Base-by-base conservation (phyloP, 208 protist species). In the Angomonas ambiguus region DNA sequence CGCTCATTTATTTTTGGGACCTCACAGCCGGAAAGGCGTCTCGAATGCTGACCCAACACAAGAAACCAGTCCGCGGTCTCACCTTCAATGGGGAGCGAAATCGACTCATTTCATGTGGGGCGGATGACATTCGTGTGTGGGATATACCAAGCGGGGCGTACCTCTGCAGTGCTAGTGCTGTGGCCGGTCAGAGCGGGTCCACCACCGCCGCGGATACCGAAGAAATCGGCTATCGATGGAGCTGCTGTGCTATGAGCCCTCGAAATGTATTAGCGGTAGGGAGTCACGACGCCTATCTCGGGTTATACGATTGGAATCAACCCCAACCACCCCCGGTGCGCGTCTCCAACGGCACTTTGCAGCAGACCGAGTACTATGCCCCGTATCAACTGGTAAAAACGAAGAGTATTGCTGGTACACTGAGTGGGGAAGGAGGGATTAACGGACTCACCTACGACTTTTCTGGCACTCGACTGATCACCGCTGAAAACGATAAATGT, bases 111-210 rank as follows among this genome's bases (percentile, higher is more conserved):
- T 96, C 94, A 0, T 98, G 84, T 41, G 88, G 92, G 11, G 80
- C 97, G 0, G 99, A 99, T 77, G 92, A 98, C 49, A 94, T 99
- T 25, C 99, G 99, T 32, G 87, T 99, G 57, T 99, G 97, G 97
- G 80, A 89, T 51, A 81, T 96, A 41, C 97, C 98, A 2, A 82
- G 94, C 11, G 97, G 97, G 45, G 74, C 97, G 1, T 99, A 98
- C 69, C 67, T 99, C 22, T 86, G 94, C 59, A 99, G 98, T 71
- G 76, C 98, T 11, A 81, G 77, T 22, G 97, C 91, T 0, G 81
- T 93, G 27, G 67, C 82, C 31, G 53, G 41, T 34, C 42, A 41
- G 8, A 42, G 27, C 16, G 31, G 66, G 0, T 30, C 97, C 27
- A 75, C 85, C 5, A 18, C 97, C 45, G 98, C 96, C 74, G 62